Evolutionary conservation across 2,329 filamentous ascomycete genomes (phyloP).

Genomic region (Cadophora sp.): DNA sequence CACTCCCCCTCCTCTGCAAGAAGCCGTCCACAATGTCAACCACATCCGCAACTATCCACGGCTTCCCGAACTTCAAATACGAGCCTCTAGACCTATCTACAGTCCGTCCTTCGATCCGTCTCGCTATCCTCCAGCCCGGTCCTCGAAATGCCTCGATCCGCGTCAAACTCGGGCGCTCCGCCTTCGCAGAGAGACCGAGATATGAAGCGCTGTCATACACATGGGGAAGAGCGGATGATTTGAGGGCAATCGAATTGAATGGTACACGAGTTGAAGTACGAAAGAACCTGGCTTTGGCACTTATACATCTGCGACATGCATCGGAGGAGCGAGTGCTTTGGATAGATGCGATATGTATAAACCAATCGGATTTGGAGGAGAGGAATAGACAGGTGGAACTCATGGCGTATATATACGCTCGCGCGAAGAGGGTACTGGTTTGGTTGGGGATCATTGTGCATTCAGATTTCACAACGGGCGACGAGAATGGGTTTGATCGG

Average conservation of each 20-base stretch:
- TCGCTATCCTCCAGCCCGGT: conserved; percentile 25
- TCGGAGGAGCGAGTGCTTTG: conserved; percentile 21
- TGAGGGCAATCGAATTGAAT: conserved; percentile 34
- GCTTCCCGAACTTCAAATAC: conserved; percentile 23
- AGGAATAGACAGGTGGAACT: conserved; percentile 25
- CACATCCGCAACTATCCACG: background rate
- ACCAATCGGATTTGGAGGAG: conserved; percentile 28
- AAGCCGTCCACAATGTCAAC: conserved; percentile 5
- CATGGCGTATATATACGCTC: conserved; percentile 29
- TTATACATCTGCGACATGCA: conserved; percentile 15
- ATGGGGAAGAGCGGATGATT: conserved; percentile 32
- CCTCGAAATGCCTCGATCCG: conserved; percentile 4
- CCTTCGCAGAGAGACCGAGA: conserved; percentile 34
- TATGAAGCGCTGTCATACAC: conserved; percentile 42
- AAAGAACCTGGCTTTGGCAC: conserved; percentile 22
- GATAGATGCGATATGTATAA: conserved; percentile 34
- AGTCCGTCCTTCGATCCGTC: conserved; percentile 24
- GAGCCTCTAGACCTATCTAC: conserved; percentile 21
- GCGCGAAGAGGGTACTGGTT: conserved; percentile 23
- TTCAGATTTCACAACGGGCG: background rate
- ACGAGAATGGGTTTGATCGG: conserved; percentile 9
- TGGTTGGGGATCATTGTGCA: conserved; percentile 25
- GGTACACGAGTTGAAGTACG: conserved; percentile 23
- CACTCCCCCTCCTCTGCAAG: background rate
- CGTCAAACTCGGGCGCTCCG: conserved; percentile 21